A percentile compares a stretch with the other conserved stretches of the same genome.
Conservation (phyloP, 441 rosid species). For the Oxalis stricta region DNA sequence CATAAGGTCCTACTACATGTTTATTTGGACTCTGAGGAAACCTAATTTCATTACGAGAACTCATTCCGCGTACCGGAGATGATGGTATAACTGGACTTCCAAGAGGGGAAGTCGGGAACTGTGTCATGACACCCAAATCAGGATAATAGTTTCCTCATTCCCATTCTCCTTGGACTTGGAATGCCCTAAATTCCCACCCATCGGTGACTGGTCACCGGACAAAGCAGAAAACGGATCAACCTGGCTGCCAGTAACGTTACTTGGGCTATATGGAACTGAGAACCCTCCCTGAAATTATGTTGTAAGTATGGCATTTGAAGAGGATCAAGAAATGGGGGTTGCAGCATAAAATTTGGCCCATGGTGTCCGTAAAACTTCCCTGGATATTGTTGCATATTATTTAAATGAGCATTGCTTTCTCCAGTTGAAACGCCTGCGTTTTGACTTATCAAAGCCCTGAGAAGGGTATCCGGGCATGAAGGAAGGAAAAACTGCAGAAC, state of each 20-base stretch:
- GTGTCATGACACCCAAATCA: conserved; percentile 38
- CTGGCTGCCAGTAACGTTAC: conserved; percentile 16
- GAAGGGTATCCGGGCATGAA: conserved; percentile 48
- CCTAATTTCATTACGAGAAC: conserved; percentile 36
- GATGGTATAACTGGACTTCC: conserved; percentile 52
- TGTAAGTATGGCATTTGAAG: conserved; percentile 43
- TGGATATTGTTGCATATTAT: conserved; percentile 23
- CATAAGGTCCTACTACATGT: conserved; percentile 37
- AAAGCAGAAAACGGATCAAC: conserved; percentile 30
- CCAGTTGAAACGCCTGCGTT: conserved; percentile 31
- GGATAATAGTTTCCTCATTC: conserved; percentile 30
- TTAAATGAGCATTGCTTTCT: conserved; percentile 18
- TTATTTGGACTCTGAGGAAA: conserved; percentile 34
- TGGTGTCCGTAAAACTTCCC: conserved; percentile 36
- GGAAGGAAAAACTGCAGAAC: conserved; percentile 25
- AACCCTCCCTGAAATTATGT: conserved; percentile 34
- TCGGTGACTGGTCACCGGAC: conserved; percentile 29
- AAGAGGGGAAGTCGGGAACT: conserved; percentile 44
- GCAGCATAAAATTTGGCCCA: conserved; percentile 25
- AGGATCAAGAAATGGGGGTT: conserved; percentile 37
- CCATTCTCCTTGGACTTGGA: conserved; percentile 37
- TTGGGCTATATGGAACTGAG: conserved; percentile 26
- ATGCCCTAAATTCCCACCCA: conserved; percentile 32
- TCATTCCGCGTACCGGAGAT: conserved; percentile 44
- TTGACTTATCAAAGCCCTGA: conserved; percentile 33